Evolutionary conservation across 2,329 filamentous ascomycete genomes (phyloP), one percentile per base, ranked within the genome.

Genomic region (Cyphellophora attinorum): DNA sequence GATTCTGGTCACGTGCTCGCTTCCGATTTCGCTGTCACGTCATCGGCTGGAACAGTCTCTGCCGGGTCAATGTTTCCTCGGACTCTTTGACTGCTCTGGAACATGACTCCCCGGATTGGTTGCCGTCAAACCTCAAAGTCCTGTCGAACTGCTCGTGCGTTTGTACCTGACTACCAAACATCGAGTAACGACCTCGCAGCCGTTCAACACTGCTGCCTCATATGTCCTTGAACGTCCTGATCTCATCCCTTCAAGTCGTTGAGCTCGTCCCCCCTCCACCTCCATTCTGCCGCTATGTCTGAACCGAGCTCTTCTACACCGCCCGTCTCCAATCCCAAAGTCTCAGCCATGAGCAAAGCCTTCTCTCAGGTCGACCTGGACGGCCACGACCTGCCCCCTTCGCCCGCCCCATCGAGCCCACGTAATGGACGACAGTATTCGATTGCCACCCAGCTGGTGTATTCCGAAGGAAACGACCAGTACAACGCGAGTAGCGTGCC

Each of bases 401-500:
- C 91, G 5, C 91, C 91, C 2, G 85, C 91, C 15, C 86, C 89
- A 2, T 96, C 89, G 11, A 94, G 81, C 54, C 91, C 91, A 15
- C 75, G 80, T 55, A 82, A 79, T 55, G 86, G 85, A 44, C 77
- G 81, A 47, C 84, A 85, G 49, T 98, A 96, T 62, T 86, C 88
- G 29, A 75, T 98, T 41, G 89, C 89, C 38, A 98, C 91, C 4
- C 91, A 98, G 64, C 69, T 98, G 44, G 91, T 98, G 41, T 96
- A 89, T 60, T 96, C 89, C 33, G 91, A 98, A 51, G 79, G 81
- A 57, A 91, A 81, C 62, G 91, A 98, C 61, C 91, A 98, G 66
- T 95, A 96, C 68, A 93, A 93, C 55, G 76, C 91, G 38, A 94
- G 85, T 50, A 96, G 88, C 60, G 81, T 93, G 51, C 91, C 91